A percentile compares a stretch with the other conserved stretches of the same genome.
Evolutionary conservation across 1,139 yeast species (phyloP).

Genomic region (Zhuliangozyma blackwelliae): DNA sequence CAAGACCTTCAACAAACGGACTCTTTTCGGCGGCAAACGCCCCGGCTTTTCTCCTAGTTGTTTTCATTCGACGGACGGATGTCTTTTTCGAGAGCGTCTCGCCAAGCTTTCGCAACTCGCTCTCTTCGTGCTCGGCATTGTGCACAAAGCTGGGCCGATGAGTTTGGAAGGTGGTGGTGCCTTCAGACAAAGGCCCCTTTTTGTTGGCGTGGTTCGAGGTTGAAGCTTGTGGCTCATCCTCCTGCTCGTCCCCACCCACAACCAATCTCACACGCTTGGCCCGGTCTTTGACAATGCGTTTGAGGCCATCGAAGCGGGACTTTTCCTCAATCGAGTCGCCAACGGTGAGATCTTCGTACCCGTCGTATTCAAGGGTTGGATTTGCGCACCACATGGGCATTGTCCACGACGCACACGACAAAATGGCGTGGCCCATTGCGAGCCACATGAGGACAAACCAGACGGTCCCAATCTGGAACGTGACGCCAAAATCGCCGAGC

Average conservation of each 20-base stretch:
- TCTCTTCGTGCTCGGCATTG: slow-evolving; percentile 15
- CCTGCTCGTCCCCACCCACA: no score
- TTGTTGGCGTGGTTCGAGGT: neutral
- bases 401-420: slow-evolving; percentile 31
- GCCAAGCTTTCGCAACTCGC: slow-evolving; percentile 29
- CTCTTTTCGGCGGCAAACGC: slow-evolving; percentile 4
- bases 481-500: slow-evolving; percentile 44
- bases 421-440: slow-evolving; percentile 19
- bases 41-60: slow-evolving; percentile 6
- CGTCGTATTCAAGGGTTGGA: slow-evolving; percentile 15
- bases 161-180: slow-evolving; percentile 1
- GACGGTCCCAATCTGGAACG: slow-evolving; percentile 31
- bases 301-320: neutral
- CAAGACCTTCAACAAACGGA: slow-evolving; percentile 13
- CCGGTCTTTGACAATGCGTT: neutral
- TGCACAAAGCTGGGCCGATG: neutral
- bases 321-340: neutral
- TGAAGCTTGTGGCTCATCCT: no score
- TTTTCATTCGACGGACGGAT: slow-evolving; percentile 23
- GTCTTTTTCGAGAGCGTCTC: slow-evolving; percentile 26
- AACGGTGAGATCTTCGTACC: neutral
- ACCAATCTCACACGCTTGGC: no score
- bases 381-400: slow-evolving; percentile 45
- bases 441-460: slow-evolving; percentile 46
- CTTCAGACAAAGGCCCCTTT: neutral